Evolutionary conservation across 2,329 filamentous ascomycete genomes (phyloP).

Genomic region (Cytospora leucostoma): DNA sequence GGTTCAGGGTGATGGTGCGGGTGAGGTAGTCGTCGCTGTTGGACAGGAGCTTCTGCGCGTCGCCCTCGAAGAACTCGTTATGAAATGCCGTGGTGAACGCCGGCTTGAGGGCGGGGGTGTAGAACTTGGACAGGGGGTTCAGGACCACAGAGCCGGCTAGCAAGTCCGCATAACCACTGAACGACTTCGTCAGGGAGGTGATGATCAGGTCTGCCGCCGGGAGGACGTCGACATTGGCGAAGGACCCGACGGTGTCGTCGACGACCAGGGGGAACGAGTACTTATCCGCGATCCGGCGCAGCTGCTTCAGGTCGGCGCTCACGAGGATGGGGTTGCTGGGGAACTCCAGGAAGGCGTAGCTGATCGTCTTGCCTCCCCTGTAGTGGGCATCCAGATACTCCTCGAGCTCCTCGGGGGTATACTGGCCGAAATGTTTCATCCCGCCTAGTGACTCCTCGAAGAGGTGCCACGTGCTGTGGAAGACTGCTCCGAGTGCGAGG

Average conservation of each 20-base stretch:
- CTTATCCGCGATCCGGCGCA: conserved; percentile 46
- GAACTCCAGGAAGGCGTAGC: conserved; percentile 53
- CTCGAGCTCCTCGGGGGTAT: conserved; percentile 47
- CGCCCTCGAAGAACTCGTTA: conserved; percentile 51
- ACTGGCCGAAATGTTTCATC: conserved; percentile 50
- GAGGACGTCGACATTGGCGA: conserved; percentile 54
- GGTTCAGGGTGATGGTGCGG: conserved; percentile 56
- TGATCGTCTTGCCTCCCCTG: conserved; percentile 42
- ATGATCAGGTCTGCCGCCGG: conserved; percentile 51
- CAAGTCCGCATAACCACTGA: conserved; percentile 57
- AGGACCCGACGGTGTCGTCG: conserved; percentile 52
- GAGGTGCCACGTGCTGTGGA: conserved; percentile 52
- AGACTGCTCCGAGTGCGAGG: conserved; percentile 53
- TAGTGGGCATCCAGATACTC: conserved; percentile 45
- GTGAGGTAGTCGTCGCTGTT: conserved; percentile 54
- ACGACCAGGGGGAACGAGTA: conserved; percentile 48
- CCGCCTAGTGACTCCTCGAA: conserved; percentile 46
- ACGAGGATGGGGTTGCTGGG: conserved; percentile 49
- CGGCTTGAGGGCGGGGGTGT: conserved; percentile 41
- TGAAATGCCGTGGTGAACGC: conserved; percentile 35
- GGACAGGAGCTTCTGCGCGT: conserved; percentile 47
- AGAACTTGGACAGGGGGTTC: conserved; percentile 48
- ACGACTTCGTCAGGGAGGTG: conserved; percentile 59
- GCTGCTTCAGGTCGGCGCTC: conserved; percentile 42
- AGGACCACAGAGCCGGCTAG: conserved; percentile 55